phyloP scores from a whole-genome alignment of 1,139 yeast species.

The Saccharomyces hybrid region DNA sequence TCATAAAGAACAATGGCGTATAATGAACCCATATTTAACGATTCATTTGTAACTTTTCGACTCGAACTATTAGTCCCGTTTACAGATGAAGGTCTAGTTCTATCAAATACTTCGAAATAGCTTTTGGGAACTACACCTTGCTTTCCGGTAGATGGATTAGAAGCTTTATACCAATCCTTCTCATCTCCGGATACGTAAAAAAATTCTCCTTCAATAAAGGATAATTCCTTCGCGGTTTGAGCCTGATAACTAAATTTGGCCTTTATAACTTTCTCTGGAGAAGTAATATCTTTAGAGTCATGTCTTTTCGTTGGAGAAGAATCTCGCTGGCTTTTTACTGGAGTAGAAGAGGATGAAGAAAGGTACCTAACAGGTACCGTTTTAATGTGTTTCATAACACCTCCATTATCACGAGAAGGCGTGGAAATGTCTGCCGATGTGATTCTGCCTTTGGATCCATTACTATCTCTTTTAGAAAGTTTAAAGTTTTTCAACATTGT shows the following conservation, averaged over 20 bases:
- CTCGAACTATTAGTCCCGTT: constrained; percentile 10
- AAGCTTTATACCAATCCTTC: constrained; percentile 77
- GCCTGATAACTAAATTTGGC: constrained; percentile 75
- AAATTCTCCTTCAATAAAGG: constrained; percentile 76
- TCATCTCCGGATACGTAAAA: constrained; percentile 70
- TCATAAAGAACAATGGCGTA: constrained; percentile 71
- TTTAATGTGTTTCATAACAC: constrained; percentile 17
- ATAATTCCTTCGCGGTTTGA: constrained; percentile 75
- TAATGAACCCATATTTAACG: constrained; percentile 33
- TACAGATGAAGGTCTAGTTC: constrained; percentile 33
- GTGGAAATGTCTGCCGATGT: constrained; percentile 31
- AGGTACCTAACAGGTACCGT: constrained; percentile 18
- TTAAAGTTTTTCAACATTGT: constrained; percentile 24
- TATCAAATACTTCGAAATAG: constrained; percentile 73
- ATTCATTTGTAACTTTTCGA: constrained; percentile 12
- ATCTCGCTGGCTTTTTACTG: constrained; percentile 6
- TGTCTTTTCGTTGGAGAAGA: constrained; percentile 9
- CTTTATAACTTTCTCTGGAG: constrained; percentile 74
- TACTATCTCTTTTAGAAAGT: constrained; percentile 21
- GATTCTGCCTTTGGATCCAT: constrained; percentile 23
- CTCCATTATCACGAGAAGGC: constrained; percentile 21
- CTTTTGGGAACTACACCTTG: constrained; percentile 84
- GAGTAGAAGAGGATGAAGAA: constrained; percentile 10
- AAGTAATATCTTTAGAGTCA: constrained; percentile 12
- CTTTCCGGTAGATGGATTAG: constrained; percentile 70